Base-by-base conservation (phyloP, 208 protist species). In the Acanthamoeba castellanii region DNA sequence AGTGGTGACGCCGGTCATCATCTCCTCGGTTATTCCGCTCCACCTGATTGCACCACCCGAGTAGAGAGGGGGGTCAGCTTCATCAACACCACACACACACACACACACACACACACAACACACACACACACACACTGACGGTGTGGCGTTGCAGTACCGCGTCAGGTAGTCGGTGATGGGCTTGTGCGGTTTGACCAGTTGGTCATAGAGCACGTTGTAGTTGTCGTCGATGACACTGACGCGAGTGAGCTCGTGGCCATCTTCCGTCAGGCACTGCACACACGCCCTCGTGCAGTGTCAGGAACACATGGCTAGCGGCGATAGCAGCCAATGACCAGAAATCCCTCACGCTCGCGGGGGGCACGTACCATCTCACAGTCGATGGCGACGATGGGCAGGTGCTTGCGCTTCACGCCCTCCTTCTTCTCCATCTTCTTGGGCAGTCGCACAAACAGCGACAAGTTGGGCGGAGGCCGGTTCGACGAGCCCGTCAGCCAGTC, bases 91-190 rank as follows among this genome's bases (percentile, higher is more conserved):
- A 25, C 13, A 61, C 57, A 61, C 57, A 61, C 57, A 64, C 57
- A 25, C 57, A 64, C 57, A 64, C 57, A 64, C 57, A 25, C 22
- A 64, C 57, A 7, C 55, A 61, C 16, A 22, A 0, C 1, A 2
- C 55, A 13, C 11, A 22, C 11, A 22, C 11, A 61, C 20, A 22
- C 55, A 47, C 45, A 9, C 45, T 0, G 27, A 8, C 32, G 30
- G 14, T 32, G 30, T 81, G 72, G 20, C 5, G 72, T 5, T 7
- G 11, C 20, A 25, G 95, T 97, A 99, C 37, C 96, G 96, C 2
- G 98, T 99, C 30, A 98, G 81, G 91, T 99, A 99, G 96, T 99
- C 97, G n/a, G 97, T 93, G 22, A 99, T 96, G 85, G 92, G 95
- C 32, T 82, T 84, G 7, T 93, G 61, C 22, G 98, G 98, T 89